Evolutionary conservation across 495 filamentous ascomycete genomes (phyloP), one percentile per base, ranked within the genome.

Genomic region (Hypoxylon lienhwacheense): DNA sequence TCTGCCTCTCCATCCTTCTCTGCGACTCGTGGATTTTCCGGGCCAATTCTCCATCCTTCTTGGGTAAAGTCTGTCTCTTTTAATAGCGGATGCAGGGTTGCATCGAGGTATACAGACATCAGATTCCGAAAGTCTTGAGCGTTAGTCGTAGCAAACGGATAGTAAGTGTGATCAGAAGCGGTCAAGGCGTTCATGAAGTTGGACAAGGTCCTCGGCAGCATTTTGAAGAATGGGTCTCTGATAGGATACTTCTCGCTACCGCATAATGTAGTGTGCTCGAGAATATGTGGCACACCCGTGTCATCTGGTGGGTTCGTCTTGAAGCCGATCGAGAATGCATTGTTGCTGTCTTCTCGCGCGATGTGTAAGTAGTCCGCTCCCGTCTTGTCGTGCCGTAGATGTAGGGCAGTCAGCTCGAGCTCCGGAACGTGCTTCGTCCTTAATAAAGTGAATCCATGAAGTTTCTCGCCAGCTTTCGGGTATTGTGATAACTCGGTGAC

Each of bases 161-260:
- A 98, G 32, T 86, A 91, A n/a, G 93, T 98, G 66, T 98, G 90
- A 65, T 98, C 93, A 15, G 89, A 85, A 24, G 90, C 88, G 26
- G 93, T 98, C 63, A 97, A 95, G 34, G 93, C 93, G 66, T 98
- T 98, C 93, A 98, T 98, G 66, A 96, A 97, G 68, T 97, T 98
- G 31, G 93, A 96, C 2, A 98, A 82, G 17, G 93, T 96, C 39
- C 93, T 85, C 10, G 92, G 95, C 20, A 98, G 82, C 93, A 98
- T 98, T 79, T 97, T 98, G 75, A 98, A 97, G 77, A 98, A 98
- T 0, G 93, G 93, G 70, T 98, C 93, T 45, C 93, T 87, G 55
- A 98, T 88, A 12, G 93, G 95, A 70, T 91, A 97, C 88, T 93
- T 97, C 66, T 97, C 82, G 57, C 90, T 96, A n/a, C 93, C 93